Conservation (phyloP, 805 yeast species). For the Starmera amethionina region DNA sequence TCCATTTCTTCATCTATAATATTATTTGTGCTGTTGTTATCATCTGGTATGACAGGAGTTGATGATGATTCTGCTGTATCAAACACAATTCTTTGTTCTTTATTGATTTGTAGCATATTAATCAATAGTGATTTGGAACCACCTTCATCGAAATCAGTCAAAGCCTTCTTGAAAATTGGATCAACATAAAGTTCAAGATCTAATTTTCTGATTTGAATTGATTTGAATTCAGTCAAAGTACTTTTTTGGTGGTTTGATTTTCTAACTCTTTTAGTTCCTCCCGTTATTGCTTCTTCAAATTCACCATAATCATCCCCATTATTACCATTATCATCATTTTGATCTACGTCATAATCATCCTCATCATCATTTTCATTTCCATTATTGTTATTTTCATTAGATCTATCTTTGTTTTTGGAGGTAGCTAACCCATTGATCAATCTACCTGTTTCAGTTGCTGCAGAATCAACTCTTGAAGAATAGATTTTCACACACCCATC, state of each 20-base stretch:
- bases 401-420: slow-evolving; percentile 15
- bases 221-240: slow-evolving; percentile 38
- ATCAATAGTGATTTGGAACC: slow-evolving; percentile 59
- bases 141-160: slow-evolving; percentile 69
- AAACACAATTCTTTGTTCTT: slow-evolving; percentile 46
- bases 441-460: slow-evolving; percentile 82
- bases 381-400: slow-evolving; percentile 11
- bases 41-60: background rate
- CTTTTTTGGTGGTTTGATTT: slow-evolving; percentile 20
- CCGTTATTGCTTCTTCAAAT: slow-evolving; percentile 4
- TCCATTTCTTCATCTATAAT: slow-evolving; percentile 11
- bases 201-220: slow-evolving; percentile 37
- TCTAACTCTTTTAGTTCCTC: slow-evolving; percentile 18
- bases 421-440: slow-evolving; percentile 66
- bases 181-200: slow-evolving; percentile 56
- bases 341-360: slow-evolving; percentile 16
- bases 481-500: slow-evolving; percentile 94
- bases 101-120: slow-evolving; percentile 49
- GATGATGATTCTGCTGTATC: slow-evolving; percentile 37
- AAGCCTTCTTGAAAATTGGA: slow-evolving; percentile 59
- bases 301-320: background rate
- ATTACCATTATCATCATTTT: slow-evolving; percentile 7
- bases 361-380: slow-evolving; percentile 17
- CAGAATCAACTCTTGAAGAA: slow-evolving; percentile 87
- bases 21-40: slow-evolving; percentile 1